phyloP scores from a whole-genome alignment of 202 grass and related monocot species.

The Carex arenaria region DNA sequence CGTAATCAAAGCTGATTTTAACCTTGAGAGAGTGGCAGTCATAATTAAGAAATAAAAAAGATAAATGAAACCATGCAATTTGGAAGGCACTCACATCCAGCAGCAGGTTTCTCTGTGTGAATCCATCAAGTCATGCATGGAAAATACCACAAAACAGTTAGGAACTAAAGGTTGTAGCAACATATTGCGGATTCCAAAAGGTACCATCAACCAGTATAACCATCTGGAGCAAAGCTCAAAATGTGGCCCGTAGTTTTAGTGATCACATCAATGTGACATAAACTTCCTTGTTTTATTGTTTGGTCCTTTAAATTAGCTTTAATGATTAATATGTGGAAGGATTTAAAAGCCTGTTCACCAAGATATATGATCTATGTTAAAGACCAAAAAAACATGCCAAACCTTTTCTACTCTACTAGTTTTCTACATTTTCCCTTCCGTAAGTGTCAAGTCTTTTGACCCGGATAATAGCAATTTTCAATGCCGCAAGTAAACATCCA shows the following conservation, averaged over 20 bases:
- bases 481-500: neutral
- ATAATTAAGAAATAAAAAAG: constrained; percentile 9
- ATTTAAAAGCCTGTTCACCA: neutral
- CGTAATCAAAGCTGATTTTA: neutral
- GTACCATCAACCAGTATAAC: neutral
- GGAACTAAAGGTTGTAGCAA: neutral
- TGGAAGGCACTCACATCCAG: constrained; percentile 63
- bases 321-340: neutral
- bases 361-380: neutral
- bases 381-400: neutral
- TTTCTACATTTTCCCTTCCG: neutral
- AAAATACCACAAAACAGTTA: constrained; percentile 24
- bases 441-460: neutral
- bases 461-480: neutral
- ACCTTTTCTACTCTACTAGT: neutral
- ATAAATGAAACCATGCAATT: constrained; percentile 17
- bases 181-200: neutral
- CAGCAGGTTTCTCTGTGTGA: constrained; percentile 89
- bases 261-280: neutral
- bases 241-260: neutral
- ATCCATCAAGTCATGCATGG: constrained; percentile 27
- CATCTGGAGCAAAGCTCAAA: neutral
- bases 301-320: neutral
- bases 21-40: neutral
- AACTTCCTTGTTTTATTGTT: neutral